Evolutionary conservation across 179 eudicot genomes (phyloP).

Genomic region (Heliamphora pulchella): DNA sequence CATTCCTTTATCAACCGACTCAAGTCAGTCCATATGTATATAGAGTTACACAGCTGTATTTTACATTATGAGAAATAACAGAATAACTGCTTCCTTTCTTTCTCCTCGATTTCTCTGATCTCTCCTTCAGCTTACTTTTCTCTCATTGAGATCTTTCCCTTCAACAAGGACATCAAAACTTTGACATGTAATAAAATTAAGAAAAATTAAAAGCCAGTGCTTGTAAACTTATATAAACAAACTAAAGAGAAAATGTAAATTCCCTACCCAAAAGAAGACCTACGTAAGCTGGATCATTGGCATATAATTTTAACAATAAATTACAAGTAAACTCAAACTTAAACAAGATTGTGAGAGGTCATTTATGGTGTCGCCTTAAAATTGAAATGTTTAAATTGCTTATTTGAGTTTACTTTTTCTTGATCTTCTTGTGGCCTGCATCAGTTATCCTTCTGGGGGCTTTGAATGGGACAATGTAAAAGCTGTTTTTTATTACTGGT

Average conservation of each 20-base stretch:
- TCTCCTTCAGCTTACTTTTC: too few relatives aligned
- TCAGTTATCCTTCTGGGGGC: background rate
- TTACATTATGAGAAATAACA: too few relatives aligned
- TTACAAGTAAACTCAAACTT: background rate
- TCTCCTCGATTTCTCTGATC: too few relatives aligned
- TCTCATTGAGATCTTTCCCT: background rate
- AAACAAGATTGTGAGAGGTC: background rate
- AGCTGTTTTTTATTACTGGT: background rate
- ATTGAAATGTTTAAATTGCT: background rate
- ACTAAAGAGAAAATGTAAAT: background rate
- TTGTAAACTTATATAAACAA: background rate
- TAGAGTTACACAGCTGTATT: too few relatives aligned
- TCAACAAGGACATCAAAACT: background rate
- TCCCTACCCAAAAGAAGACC: background rate
- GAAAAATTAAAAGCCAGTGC: background rate
- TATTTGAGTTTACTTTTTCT: background rate
- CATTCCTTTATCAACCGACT: too few relatives aligned
- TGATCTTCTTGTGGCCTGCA: background rate
- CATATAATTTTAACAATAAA: background rate
- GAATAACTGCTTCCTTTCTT: too few relatives aligned
- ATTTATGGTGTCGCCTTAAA: background rate
- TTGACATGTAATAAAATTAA: background rate
- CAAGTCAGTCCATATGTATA: too few relatives aligned
- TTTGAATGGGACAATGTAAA: background rate
- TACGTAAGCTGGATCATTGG: background rate